phyloP scores from a whole-genome alignment of 2,329 filamentous ascomycete genomes.

The Fusarium phyllophilum region DNA sequence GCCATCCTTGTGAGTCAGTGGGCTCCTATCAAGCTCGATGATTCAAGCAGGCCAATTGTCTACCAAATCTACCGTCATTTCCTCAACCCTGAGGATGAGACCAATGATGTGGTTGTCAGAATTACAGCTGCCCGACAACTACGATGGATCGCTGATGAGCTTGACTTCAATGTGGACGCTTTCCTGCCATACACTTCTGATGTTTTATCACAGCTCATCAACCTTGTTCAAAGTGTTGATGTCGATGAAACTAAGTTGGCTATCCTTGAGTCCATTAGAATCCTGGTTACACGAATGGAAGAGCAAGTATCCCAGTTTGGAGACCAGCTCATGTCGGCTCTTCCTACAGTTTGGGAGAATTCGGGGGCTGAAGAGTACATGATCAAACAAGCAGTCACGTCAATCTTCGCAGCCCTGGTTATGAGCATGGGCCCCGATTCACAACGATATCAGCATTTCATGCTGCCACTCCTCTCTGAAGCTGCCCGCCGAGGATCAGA shows the following conservation, averaged over 20 bases:
- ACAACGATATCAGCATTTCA: constrained; percentile 79
- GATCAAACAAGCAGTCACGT: constrained; percentile 92
- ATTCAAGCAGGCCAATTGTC: constrained; percentile 75
- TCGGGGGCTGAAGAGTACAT: constrained; percentile 84
- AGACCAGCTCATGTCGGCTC: constrained; percentile 81
- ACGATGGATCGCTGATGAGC: constrained; percentile 82
- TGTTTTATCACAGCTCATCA: constrained; percentile 77
- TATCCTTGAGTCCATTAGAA: constrained; percentile 85
- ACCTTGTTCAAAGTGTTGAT: constrained; percentile 81
- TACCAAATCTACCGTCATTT: constrained; percentile 93
- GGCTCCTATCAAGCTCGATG: constrained; percentile 80
- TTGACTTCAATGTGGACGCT: constrained; percentile 77
- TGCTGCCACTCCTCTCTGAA: constrained; percentile 83
- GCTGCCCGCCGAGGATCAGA: constrained; percentile 81
- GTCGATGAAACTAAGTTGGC: constrained; percentile 90
- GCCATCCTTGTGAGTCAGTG: constrained; percentile 91
- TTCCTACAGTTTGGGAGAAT: constrained; percentile 86
- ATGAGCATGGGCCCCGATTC: constrained; percentile 84
- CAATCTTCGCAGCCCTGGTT: constrained; percentile 85
- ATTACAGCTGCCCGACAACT: constrained; percentile 91
- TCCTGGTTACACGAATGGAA: constrained; percentile 84
- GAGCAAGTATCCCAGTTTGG: constrained; percentile 74
- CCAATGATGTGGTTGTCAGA: constrained; percentile 91
- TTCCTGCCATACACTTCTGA: constrained; percentile 83
- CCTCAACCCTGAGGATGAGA: constrained; percentile 77